Conservation (phyloP, 495 filamentous ascomycete species). For the Penicillium taxi region DNA sequence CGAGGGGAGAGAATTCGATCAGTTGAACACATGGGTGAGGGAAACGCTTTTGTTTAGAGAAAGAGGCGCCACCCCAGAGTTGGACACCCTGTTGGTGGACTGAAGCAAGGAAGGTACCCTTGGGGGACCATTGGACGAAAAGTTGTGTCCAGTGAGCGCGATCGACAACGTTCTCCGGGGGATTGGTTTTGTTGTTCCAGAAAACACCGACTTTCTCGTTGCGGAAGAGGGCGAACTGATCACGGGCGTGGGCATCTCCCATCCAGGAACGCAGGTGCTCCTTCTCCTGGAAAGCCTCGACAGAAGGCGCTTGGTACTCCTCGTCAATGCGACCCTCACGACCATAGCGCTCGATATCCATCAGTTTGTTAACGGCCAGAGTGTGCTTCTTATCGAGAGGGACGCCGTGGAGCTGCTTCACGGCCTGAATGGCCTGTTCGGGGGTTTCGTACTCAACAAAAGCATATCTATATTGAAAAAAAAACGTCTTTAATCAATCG, state of each 20-base stretch:
- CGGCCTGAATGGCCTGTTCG: conserved; percentile 79
- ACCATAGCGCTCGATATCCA: conserved; percentile 93
- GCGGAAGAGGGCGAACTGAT: conserved; percentile 90
- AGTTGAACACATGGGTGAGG: conserved; percentile 92
- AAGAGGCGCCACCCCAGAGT: conserved; percentile 86
- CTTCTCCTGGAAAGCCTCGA: conserved; percentile 78
- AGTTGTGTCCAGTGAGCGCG: conserved; percentile 92
- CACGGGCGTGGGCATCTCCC: conserved; percentile 73
- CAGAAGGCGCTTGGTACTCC: conserved; percentile 67
- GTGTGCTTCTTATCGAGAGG: conserved; percentile 94
- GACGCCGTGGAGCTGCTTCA: conserved; percentile 72
- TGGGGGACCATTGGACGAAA: conserved; percentile 95
- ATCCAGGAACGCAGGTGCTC: conserved; percentile 94
- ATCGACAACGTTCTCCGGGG: conserved; percentile 80
- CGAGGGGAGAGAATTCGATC: conserved; percentile 87
- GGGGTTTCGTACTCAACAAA: conserved; percentile 95
- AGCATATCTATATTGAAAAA: conserved; percentile 54
- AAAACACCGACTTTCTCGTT: conserved; percentile 86
- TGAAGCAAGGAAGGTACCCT: conserved; percentile 87
- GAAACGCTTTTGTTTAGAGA: conserved; percentile 86
- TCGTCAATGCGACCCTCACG: conserved; percentile 89
- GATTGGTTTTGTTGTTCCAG: conserved; percentile 95
- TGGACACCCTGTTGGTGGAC: conserved; percentile 93
- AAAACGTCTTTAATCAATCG: conserved; percentile 8
- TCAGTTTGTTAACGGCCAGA: conserved; percentile 91